Conservation (phyloP, 768 basidiomycete genomes). For the Crepidotus variabilis region DNA sequence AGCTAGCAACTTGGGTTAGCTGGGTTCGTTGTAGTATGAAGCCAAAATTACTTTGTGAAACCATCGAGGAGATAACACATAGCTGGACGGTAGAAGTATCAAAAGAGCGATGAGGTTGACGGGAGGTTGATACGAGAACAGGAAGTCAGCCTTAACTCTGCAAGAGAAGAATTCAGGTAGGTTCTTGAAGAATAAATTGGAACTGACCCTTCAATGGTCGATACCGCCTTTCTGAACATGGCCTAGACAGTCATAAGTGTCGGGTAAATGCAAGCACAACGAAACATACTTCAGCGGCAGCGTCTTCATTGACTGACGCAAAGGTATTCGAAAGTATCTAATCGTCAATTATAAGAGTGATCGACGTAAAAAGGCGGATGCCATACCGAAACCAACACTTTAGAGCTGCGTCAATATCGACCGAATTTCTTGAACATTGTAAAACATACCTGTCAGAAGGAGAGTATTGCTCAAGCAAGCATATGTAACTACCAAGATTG, state of each 20-base stretch:
- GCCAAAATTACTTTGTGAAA: constrained; percentile 79
- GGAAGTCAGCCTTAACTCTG: constrained; percentile 81
- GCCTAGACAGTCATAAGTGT: constrained; percentile 46
- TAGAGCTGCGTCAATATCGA: constrained; percentile 6
- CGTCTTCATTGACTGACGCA: constrained; percentile 89
- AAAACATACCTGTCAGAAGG: constrained; percentile 69
- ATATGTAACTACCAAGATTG: constrained; percentile 86
- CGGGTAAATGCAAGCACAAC: background rate
- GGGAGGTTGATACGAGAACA: constrained; percentile 95
- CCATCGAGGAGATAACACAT: constrained; percentile 88
- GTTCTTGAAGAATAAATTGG: background rate
- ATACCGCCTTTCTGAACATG: constrained; percentile 93
- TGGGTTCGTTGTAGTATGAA: constrained; percentile 4
- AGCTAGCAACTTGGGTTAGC: constrained; percentile 40
- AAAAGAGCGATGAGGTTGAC: constrained; percentile 85
- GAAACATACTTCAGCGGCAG: constrained; percentile 73
- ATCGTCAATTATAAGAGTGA: background rate
- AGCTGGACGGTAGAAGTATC: constrained; percentile 84
- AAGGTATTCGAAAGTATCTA: constrained; percentile 96
- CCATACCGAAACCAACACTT: constrained; percentile 77
- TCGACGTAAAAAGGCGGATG: background rate
- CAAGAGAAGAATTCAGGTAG: background rate
- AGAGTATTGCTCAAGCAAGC: constrained; percentile 92
- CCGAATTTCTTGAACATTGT: background rate
- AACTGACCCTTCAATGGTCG: constrained; percentile 85